Base-by-base conservation (phyloP, 1,284 basidiomycete species). In the Ustilago lituana region DNA sequence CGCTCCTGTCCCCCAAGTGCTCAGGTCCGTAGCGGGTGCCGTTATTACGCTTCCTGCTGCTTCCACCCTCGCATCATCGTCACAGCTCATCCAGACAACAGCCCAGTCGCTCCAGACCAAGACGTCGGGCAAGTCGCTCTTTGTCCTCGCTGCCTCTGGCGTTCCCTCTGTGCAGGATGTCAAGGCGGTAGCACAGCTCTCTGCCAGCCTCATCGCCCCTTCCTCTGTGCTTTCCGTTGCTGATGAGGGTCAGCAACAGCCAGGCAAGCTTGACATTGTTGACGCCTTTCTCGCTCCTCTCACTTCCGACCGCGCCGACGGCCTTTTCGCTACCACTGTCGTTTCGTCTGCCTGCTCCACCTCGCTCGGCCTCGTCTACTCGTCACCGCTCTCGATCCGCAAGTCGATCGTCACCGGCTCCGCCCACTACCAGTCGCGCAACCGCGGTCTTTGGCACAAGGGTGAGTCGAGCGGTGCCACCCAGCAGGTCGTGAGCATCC, bases 381-480 rank as follows among this genome's bases (percentile, higher is more conserved):
- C 96, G n/a, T 98, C 96, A 12, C 79, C 83, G 43, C 89, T 91
- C 76, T 95, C 93, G 4, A 87, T 98, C 68, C 88, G 87, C 62
- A 91, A 94, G 82, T 91, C 91, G 69, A 93, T 99, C 79, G 73
- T 88, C 44, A 91, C 93, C 2, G 93, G 93, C 29, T 90, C 90
- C 76, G 96, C 95, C 24, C 90, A 96, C 33, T 99, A 99, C 83
- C 94, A 98, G 82, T 97, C 93, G 17, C 89, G 96, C 68, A 82
- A 82, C 15, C 94, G 94, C 78, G 94, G 94, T 8, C 85, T 98
- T 17, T 99, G 96, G 96, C 87, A 91, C 63, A 99, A 99, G 83
- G 96, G 96, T 22, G 94, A 93, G 83, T 96, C 94, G 0, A 94
- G 91, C 19, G 96, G 96, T 22, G 90, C 94, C 9, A 93, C 91